A percentile compares a stretch with the other conserved stretches of the same genome.
These are phyloP conservation scores for Kwoniella dendrophila DNA, from an alignment of 768 basidiomycete species.

Conservation along the genomic window DNA sequence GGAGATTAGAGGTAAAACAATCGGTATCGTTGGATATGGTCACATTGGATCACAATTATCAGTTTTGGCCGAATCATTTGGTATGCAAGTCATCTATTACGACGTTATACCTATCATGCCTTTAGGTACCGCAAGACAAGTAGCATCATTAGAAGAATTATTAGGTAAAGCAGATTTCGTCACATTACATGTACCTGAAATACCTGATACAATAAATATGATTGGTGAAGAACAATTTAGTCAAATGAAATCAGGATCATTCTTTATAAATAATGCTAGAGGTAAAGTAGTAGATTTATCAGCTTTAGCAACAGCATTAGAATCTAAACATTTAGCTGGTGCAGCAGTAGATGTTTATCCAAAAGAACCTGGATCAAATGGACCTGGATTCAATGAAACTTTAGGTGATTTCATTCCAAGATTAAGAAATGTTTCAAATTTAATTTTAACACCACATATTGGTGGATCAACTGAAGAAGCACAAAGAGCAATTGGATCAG, in stretches of 20 bases:
- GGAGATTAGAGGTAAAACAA: conserved; percentile 96
- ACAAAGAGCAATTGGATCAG: conserved; percentile 93
- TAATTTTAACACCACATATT: conserved; percentile 97
- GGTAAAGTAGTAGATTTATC: conserved; percentile 94
- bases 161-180: conserved; percentile 85
- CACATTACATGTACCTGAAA: conserved; percentile 93
- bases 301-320: conserved; percentile 76
- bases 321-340: conserved; percentile 85
- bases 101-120: conserved; percentile 98
- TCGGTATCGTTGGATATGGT: conserved; percentile 97
- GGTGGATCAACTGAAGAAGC: conserved; percentile 99
- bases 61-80: conserved; percentile 93
- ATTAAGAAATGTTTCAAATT: conserved; percentile 76
- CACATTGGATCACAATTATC: conserved; percentile 97
- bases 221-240: conserved; percentile 74
- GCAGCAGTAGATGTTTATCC: conserved; percentile 95
- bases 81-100: conserved; percentile 92
- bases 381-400: conserved; percentile 79
- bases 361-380: conserved; percentile 87
- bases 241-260: conserved; percentile 93
- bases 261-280: conserved; percentile 97
- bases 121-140: conserved; percentile 86
- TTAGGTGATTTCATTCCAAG: conserved; percentile 80
- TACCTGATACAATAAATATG: conserved; percentile 93
- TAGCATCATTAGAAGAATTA: conserved; percentile 74